Evolutionary conservation across 2,329 filamentous ascomycete species (phyloP).

Genomic region (Ilyonectria mors-panacis): DNA sequence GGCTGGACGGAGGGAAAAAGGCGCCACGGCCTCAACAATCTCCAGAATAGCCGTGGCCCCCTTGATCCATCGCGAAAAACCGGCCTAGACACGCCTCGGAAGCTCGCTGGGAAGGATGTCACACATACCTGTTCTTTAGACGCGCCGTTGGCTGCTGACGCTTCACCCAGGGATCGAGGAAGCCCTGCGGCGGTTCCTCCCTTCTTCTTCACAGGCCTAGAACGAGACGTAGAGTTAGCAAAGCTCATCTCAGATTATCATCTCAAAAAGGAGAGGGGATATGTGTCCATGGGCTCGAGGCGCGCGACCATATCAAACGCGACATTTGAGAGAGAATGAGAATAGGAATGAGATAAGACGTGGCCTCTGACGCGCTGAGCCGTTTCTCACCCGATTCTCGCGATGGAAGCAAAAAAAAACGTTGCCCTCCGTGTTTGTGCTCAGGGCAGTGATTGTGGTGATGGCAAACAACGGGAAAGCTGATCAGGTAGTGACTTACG

Average conservation of each 20-base stretch:
- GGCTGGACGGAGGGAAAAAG: constrained; percentile 34
- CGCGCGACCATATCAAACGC: constrained; percentile 15
- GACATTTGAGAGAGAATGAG: neutral
- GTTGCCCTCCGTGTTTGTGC: neutral
- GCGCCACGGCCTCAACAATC: constrained; percentile 36
- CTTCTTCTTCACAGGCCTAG: constrained; percentile 81
- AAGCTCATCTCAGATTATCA: neutral
- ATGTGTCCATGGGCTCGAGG: neutral
- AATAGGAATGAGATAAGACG: constrained; percentile 27
- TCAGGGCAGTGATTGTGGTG: neutral
- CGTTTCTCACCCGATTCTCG: constrained; percentile 2
- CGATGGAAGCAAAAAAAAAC: constrained; percentile 5
- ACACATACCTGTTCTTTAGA: constrained; percentile 66
- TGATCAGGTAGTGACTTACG: constrained; percentile 66
- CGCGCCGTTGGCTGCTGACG: constrained; percentile 71
- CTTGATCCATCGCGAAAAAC: constrained; percentile 12
- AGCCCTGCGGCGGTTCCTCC: constrained; percentile 78
- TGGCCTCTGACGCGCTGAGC: constrained; percentile 33
- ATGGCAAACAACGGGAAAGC: neutral
- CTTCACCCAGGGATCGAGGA: constrained; percentile 75
- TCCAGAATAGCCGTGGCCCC: constrained; percentile 19
- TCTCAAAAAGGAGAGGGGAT: neutral
- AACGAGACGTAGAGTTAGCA: constrained; percentile 46
- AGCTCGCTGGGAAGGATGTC: neutral
- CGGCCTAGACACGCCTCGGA: constrained; percentile 4